phyloP scores from a whole-genome alignment of 1,284 basidiomycete species.

The Volvariella volvacea region DNA sequence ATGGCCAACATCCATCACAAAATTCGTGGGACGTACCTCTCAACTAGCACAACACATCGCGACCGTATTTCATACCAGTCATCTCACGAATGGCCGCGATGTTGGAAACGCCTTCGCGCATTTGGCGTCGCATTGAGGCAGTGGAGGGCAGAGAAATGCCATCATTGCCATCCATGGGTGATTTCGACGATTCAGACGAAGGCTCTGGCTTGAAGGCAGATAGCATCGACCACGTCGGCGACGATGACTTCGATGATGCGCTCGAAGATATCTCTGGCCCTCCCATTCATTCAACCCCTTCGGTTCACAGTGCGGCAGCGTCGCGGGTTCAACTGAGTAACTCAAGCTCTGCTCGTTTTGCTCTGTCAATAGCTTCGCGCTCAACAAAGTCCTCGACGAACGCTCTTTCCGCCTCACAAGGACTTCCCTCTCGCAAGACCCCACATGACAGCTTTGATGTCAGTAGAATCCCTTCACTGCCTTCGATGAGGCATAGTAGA shows the following conservation, averaged over 20 bases:
- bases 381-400: constrained; percentile 38
- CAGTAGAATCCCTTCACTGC: constrained; percentile 49
- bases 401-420: constrained; percentile 29
- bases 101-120: constrained; percentile 73
- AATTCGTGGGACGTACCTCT: too few relatives aligned
- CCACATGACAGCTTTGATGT: constrained; percentile 51
- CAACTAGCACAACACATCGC: too few relatives aligned
- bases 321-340: constrained; percentile 48
- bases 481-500: constrained; percentile 21
- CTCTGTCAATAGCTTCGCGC: constrained; percentile 53
- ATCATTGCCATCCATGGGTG: constrained; percentile 67
- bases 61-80: neutral
- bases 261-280: constrained; percentile 24
- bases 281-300: constrained; percentile 64
- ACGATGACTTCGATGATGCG: constrained; percentile 27
- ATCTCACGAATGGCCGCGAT: constrained; percentile 31
- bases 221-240: constrained; percentile 18
- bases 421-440: constrained; percentile 18
- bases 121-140: constrained; percentile 72
- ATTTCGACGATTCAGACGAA: constrained; percentile 53
- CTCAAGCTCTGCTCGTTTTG: constrained; percentile 65
- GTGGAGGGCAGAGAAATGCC: constrained; percentile 67
- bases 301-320: constrained; percentile 40
- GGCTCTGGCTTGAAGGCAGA: constrained; percentile 22
- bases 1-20: too few relatives aligned